phyloP scores from a whole-genome alignment of 2,329 filamentous ascomycete species.

The Colletotrichum noveboracense region DNA sequence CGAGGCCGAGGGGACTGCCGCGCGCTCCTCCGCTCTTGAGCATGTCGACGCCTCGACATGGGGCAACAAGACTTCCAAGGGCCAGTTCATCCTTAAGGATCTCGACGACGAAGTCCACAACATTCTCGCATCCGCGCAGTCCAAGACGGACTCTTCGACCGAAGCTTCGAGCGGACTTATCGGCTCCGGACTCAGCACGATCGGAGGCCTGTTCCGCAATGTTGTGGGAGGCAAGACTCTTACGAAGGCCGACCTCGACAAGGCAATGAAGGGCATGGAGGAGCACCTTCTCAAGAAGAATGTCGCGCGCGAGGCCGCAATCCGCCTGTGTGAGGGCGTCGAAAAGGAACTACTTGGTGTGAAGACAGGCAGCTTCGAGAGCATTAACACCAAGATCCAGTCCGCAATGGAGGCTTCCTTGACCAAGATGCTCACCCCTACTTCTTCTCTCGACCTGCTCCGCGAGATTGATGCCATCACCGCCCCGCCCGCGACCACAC shows the following conservation, averaged over 20 bases:
- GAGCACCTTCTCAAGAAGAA: constrained; percentile 95
- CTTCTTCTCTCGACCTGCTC: constrained; percentile 90
- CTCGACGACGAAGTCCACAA: constrained; percentile 91
- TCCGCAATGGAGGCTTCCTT: constrained; percentile 91
- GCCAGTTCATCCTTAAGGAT: constrained; percentile 93
- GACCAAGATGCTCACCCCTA: constrained; percentile 94
- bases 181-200: constrained; percentile 79
- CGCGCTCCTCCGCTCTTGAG: constrained; percentile 68
- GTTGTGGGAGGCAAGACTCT: constrained; percentile 93
- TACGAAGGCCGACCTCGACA: constrained; percentile 86
- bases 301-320: constrained; percentile 90
- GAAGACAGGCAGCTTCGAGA: constrained; percentile 92
- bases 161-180: constrained; percentile 67
- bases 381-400: constrained; percentile 81
- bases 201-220: constrained; percentile 90
- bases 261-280: constrained; percentile 95
- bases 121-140: constrained; percentile 83
- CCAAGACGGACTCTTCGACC: constrained; percentile 51
- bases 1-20: constrained; percentile 49
- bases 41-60: constrained; percentile 80
- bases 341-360: constrained; percentile 88
- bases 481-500: constrained; percentile 66
- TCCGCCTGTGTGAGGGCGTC: constrained; percentile 89
- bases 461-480: constrained; percentile 88
- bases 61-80: constrained; percentile 84